Percentiles rank a stretch among this genome's conserved stretches.
These are phyloP conservation scores for Phialemoniopsis sp. DNA, from an alignment of 2,329 filamentous ascomycete species.

Conservation along the genomic window DNA sequence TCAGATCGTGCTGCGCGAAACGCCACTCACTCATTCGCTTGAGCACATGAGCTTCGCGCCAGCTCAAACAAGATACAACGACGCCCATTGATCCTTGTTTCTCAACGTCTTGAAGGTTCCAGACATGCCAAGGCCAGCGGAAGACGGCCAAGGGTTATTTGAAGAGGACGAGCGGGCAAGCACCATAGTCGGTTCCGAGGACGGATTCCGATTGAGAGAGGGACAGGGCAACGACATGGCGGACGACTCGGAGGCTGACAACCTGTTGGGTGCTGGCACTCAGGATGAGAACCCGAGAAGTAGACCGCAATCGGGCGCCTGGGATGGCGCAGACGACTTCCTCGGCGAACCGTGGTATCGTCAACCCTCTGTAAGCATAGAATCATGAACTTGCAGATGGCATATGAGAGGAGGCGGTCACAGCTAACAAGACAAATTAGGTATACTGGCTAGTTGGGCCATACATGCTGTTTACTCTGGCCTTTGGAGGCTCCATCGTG, in stretches of 20 bases:
- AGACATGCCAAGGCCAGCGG: too few relatives aligned
- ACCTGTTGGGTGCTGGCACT: conserved; percentile 25
- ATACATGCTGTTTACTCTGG: conserved; percentile 76
- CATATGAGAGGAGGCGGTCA: too few relatives aligned
- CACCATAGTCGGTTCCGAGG: conserved; percentile 1
- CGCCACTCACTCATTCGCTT: too few relatives aligned
- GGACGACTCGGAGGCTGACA: conserved; percentile 27
- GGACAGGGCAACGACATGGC: not conserved
- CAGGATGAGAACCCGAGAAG: conserved; percentile 3
- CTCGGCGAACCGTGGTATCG: conserved; percentile 54
- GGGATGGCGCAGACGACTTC: conserved; percentile 49
- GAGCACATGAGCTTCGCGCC: too few relatives aligned
- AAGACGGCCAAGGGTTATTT: too few relatives aligned
- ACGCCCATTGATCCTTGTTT: too few relatives aligned
- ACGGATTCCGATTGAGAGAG: not conserved
- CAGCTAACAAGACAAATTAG: conserved; percentile 39
- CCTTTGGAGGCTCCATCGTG: conserved; percentile 81
- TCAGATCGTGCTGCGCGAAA: too few relatives aligned
- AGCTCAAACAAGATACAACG: too few relatives aligned
- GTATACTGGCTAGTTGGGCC: conserved; percentile 81
- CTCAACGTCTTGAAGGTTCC: too few relatives aligned
- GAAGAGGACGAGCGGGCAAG: conserved; percentile 4
- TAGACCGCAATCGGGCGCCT: conserved; percentile 18
- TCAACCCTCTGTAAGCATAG: conserved; percentile 45
- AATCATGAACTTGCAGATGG: not conserved